Evolutionary conservation across 805 yeast species (phyloP).

Genomic region (Candida pseudofarinosa): DNA sequence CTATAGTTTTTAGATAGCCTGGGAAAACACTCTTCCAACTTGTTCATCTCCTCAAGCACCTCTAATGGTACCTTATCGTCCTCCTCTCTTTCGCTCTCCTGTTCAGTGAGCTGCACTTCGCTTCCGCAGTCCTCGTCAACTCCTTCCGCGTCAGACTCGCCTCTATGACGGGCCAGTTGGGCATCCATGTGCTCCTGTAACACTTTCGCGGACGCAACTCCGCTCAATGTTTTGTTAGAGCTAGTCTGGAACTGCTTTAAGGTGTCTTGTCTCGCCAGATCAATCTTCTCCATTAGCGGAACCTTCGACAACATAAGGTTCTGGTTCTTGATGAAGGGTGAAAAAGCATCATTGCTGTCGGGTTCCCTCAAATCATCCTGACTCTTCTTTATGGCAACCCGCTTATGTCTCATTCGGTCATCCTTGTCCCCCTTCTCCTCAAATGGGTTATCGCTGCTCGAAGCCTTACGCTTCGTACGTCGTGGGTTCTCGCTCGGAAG

Average conservation of each 20-base stretch:
- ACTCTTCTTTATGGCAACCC: not conserved
- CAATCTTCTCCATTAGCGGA: not conserved
- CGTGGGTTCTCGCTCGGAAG: constrained; percentile 6
- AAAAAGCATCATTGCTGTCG: not conserved
- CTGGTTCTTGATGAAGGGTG: constrained; percentile 14
- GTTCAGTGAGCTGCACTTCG: not conserved
- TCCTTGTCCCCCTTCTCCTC: constrained; percentile 12
- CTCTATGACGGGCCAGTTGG: not conserved
- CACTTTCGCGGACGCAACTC: not conserved
- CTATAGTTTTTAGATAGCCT: constrained; percentile 46
- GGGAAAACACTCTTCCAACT: constrained; percentile 52
- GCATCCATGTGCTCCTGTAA: not conserved
- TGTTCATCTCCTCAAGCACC: constrained; percentile 54
- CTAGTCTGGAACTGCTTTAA: not conserved
- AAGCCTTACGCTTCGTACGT: constrained; percentile 7
- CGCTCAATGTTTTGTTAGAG: not conserved
- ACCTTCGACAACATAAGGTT: constrained; percentile 11
- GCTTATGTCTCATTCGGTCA: not conserved
- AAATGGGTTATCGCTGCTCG: constrained; percentile 23
- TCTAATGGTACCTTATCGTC: constrained; percentile 51
- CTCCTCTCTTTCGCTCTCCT: constrained; percentile 4
- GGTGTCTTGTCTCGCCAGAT: not conserved
- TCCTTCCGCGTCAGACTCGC: constrained; percentile 3
- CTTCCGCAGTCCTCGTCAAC: not conserved
- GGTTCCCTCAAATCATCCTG: not conserved